phyloP scores from a whole-genome alignment of 2,329 filamentous ascomycete species.

The Trichophaea hybrida region DNA sequence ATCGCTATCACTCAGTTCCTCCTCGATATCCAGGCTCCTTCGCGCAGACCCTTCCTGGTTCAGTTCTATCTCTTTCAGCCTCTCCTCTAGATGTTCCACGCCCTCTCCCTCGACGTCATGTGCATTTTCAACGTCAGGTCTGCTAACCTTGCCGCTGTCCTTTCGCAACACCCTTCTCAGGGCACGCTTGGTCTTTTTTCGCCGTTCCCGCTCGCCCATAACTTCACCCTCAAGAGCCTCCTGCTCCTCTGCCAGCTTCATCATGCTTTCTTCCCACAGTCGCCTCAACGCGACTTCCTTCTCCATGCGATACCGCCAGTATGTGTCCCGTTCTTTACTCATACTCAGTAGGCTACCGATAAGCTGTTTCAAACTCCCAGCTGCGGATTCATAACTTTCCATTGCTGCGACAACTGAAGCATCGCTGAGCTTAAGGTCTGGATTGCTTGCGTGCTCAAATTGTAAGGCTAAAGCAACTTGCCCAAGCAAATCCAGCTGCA shows the following conservation, averaged over 20 bases:
- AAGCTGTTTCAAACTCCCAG: slow-evolving; percentile 71
- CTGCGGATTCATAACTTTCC: slow-evolving; percentile 73
- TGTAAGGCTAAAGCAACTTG: slow-evolving; percentile 74
- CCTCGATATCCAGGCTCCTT: slow-evolving; percentile 43
- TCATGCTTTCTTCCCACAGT: slow-evolving; percentile 99
- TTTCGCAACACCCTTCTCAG: slow-evolving; percentile 51
- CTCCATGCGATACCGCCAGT: slow-evolving; percentile 91
- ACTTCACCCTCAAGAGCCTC: slow-evolving; percentile 78
- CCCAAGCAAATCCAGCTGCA: slow-evolving; percentile 81
- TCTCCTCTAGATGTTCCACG: slow-evolving; percentile 23
- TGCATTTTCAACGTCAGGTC: not conserved
- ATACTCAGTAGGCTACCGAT: slow-evolving; percentile 81
- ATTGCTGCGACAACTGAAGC: slow-evolving; percentile 62
- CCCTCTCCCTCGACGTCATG: slow-evolving; percentile 11
- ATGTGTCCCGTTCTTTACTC: slow-evolving; percentile 81
- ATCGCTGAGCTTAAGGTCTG: slow-evolving; percentile 59
- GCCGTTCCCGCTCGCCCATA: slow-evolving; percentile 78
- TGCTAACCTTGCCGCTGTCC: not conserved
- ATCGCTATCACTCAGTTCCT: slow-evolving; percentile 46
- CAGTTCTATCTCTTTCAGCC: slow-evolving; percentile 30
- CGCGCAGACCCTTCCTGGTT: slow-evolving; percentile 21
- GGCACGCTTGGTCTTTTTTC: slow-evolving; percentile 75
- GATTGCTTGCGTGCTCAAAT: slow-evolving; percentile 53
- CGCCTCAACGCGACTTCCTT: slow-evolving; percentile 80
- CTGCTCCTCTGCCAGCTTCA: slow-evolving; percentile 85